Evolutionary conservation across 257 asterid genomes (phyloP).

Genomic region (Haberlea rhodopensis): DNA sequence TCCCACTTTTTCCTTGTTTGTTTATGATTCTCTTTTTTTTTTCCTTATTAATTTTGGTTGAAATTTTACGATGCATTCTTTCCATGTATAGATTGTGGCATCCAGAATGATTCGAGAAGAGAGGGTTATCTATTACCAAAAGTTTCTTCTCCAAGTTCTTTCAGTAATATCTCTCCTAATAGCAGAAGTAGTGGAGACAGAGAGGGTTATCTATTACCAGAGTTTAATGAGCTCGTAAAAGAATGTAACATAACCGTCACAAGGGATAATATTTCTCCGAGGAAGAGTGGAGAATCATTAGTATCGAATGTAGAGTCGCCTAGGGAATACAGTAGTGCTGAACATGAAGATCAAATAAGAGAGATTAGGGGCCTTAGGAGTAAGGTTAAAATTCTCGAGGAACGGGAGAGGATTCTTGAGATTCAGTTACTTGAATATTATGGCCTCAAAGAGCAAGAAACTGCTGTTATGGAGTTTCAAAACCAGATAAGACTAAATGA

Average conservation of each 20-base stretch:
- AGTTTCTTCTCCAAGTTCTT: constrained; percentile 29
- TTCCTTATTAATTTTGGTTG: neutral
- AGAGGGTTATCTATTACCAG: constrained; percentile 50
- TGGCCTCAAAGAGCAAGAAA: constrained; percentile 89
- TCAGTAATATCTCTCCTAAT: constrained; percentile 32
- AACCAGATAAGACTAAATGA: constrained; percentile 59
- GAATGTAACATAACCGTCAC: constrained; percentile 36
- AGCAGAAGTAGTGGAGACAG: constrained; percentile 35
- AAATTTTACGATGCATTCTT: neutral
- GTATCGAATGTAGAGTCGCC: constrained; percentile 25
- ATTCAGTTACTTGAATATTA: constrained; percentile 72
- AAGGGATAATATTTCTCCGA: constrained; percentile 28
- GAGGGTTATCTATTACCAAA: too few relatives aligned
- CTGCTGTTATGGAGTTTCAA: constrained; percentile 70
- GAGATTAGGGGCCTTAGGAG: constrained; percentile 55
- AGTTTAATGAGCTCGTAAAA: constrained; percentile 46
- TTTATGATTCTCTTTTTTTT: neutral
- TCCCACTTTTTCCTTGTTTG: neutral
- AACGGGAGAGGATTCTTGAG: constrained; percentile 70
- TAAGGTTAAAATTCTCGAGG: constrained; percentile 55
- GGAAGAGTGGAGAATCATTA: constrained; percentile 23
- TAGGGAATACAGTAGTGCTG: constrained; percentile 26
- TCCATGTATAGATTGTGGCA: constrained; percentile 31
- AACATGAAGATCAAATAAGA: constrained; percentile 33
- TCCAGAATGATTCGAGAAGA: constrained; percentile 33